phyloP scores from a whole-genome alignment of 148 eudicot species.

The Polygonum aviculare region DNA sequence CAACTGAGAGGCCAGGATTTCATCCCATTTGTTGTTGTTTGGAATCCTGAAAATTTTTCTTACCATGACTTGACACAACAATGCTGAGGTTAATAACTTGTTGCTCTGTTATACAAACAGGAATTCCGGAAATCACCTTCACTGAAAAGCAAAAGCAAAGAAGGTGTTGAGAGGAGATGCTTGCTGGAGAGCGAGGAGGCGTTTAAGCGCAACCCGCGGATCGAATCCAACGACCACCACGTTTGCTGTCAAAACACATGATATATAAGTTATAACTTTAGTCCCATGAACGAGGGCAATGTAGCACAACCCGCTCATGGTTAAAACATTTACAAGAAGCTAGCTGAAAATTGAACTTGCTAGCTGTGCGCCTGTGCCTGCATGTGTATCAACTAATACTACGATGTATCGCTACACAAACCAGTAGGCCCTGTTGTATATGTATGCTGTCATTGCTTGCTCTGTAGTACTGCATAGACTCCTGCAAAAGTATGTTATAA shows the following conservation, averaged over 20 bases:
- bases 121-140: not conserved
- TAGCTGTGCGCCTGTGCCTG: not conserved
- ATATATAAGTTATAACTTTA: not conserved
- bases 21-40: too few relatives aligned
- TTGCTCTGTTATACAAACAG: constrained; percentile 10
- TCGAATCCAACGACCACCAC: constrained; percentile 11
- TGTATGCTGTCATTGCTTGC: not conserved
- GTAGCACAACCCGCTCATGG: too few relatives aligned
- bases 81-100: too few relatives aligned
- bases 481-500: not conserved
- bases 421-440: not conserved
- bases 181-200: constrained; percentile 21
- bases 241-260: constrained; percentile 12
- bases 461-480: not conserved
- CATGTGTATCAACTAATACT: too few relatives aligned
- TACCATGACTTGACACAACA: not conserved
- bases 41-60: too few relatives aligned
- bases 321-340: too few relatives aligned
- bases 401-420: not conserved
- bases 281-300: too few relatives aligned
- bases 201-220: constrained; percentile 9
- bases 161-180: constrained; percentile 26
- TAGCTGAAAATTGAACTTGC: not conserved
- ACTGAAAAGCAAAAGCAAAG: not conserved
- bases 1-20: too few relatives aligned